Conservation (phyloP, 1,284 basidiomycete genomes). For the Cutaneotrichosporon sp. region DNA sequence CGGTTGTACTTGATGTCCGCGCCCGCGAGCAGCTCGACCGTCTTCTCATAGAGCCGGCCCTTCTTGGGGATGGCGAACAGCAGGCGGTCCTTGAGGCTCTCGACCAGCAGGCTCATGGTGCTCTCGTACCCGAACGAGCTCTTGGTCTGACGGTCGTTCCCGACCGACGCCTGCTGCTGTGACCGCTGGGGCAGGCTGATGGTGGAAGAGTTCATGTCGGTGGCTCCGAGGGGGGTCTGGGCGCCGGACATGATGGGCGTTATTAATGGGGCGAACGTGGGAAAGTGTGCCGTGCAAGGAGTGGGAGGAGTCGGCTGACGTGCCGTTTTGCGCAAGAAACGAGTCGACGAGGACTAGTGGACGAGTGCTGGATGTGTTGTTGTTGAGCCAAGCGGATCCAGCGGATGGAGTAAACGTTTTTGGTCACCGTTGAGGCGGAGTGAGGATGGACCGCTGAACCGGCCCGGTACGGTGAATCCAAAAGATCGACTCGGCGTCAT, state of each 20-base stretch:
- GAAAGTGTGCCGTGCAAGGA: background rate
- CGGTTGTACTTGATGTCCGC: slow-evolving; percentile 96
- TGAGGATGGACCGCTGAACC: background rate
- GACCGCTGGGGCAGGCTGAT: slow-evolving; percentile 17
- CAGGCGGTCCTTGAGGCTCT: slow-evolving; percentile 67
- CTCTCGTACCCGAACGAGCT: slow-evolving; percentile 48
- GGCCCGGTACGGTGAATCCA: too few species aligned
- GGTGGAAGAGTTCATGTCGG: slow-evolving; percentile 18
- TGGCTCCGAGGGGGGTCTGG: slow-evolving; percentile 15
- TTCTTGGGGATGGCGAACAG: slow-evolving; percentile 98
- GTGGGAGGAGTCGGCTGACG: background rate
- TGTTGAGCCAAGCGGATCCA: background rate
- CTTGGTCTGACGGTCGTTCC: slow-evolving; percentile 31
- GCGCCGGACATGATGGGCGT: slow-evolving; percentile 23
- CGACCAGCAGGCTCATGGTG: slow-evolving; percentile 57
- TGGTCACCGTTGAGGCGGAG: background rate
- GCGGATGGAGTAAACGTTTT: background rate
- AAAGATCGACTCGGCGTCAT: background rate
- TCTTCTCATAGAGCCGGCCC: slow-evolving; percentile 93
- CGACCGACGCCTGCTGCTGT: slow-evolving; percentile 10
- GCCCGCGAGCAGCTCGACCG: slow-evolving; percentile 78
- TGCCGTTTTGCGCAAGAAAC: background rate
- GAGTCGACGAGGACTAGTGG: background rate
- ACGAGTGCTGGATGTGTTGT: background rate
- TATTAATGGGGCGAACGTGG: background rate